phyloP scores from a whole-genome alignment of 192 early-diverging fungal genomes.

The Chytriomyces sp. region DNA sequence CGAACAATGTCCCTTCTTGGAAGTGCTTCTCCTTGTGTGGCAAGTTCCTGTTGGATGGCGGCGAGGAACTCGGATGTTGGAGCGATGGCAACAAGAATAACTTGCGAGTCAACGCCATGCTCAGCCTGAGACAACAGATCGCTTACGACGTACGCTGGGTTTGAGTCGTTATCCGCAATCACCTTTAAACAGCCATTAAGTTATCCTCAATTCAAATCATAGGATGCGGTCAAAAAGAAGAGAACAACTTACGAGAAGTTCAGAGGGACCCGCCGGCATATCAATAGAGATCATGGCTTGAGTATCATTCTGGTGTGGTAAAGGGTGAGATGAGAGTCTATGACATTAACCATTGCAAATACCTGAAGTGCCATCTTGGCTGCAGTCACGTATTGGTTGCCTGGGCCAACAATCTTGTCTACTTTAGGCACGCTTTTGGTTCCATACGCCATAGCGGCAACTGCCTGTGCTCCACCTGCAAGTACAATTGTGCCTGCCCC shows the following conservation, averaged over 20 bases:
- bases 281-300: slow-evolving; percentile 94
- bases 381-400: slow-evolving; percentile 99
- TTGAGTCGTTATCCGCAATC: slow-evolving; percentile 85
- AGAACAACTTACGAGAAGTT: slow-evolving; percentile 71
- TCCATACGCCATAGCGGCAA: slow-evolving; percentile 99
- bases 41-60: slow-evolving; percentile 79
- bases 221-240: not conserved
- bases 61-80: slow-evolving; percentile 69
- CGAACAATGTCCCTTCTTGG: slow-evolving; percentile 90
- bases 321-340: not conserved
- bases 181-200: slow-evolving; percentile 50
- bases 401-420: slow-evolving; percentile 99
- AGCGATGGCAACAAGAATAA: slow-evolving; percentile 87
- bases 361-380: slow-evolving; percentile 97
- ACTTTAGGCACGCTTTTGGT: slow-evolving; percentile 96
- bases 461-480: slow-evolving; percentile 97
- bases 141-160: slow-evolving; percentile 91
- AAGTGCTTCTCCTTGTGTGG: slow-evolving; percentile 79
- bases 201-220: not conserved
- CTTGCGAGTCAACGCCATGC: slow-evolving; percentile 92
- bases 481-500: slow-evolving; percentile 89
- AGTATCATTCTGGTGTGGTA: slow-evolving; percentile 75
- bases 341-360: slow-evolving; percentile 10
- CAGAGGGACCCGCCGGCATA: slow-evolving; percentile 99
- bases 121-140: slow-evolving; percentile 98